These are phyloP conservation scores for Chaetomium fimeti DNA, from an alignment of 495 filamentous ascomycete species.

Conservation along the genomic window DNA sequence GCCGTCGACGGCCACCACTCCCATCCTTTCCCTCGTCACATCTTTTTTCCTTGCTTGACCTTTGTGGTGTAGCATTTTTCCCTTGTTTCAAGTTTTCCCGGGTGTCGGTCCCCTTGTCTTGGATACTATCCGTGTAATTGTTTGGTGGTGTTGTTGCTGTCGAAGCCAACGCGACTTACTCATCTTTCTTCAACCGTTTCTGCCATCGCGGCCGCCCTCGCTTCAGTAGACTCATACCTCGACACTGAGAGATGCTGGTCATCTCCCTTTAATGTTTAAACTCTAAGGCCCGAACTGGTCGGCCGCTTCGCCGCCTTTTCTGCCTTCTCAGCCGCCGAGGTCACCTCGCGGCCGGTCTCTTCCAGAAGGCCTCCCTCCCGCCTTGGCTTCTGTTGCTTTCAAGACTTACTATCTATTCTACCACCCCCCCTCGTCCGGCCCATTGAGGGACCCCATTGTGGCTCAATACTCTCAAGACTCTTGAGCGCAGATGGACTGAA, in stretches of 20 bases:
- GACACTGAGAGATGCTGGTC: conserved; percentile 43
- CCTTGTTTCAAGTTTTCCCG: conserved; percentile 22
- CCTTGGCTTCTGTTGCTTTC: neutral
- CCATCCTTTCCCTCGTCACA: conserved; percentile 18
- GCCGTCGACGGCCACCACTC: conserved; percentile 10
- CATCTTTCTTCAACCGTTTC: neutral
- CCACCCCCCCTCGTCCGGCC: conserved; percentile 1
- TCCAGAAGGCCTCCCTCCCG: conserved; percentile 7
- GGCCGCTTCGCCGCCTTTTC: conserved; percentile 27
- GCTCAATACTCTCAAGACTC: conserved; percentile 17
- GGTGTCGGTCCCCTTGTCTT: neutral
- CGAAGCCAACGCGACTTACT: neutral
- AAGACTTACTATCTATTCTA: neutral
- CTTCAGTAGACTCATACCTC: conserved; percentile 17
- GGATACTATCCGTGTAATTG: conserved; percentile 5
- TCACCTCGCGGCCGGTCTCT: conserved; percentile 10
- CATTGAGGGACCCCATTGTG: neutral
- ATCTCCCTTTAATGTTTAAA: conserved; percentile 38
- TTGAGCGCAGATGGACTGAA: conserved; percentile 19
- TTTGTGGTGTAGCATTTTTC: conserved; percentile 3
- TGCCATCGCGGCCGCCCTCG: neutral
- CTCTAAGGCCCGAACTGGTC: conserved; percentile 33
- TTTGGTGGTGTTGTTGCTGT: neutral
- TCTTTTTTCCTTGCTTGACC: conserved; percentile 13
- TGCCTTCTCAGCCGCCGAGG: conserved; percentile 24